phyloP scores from a whole-genome alignment of 2,329 filamentous ascomycete species.

The Paecilomyces formosus region DNA sequence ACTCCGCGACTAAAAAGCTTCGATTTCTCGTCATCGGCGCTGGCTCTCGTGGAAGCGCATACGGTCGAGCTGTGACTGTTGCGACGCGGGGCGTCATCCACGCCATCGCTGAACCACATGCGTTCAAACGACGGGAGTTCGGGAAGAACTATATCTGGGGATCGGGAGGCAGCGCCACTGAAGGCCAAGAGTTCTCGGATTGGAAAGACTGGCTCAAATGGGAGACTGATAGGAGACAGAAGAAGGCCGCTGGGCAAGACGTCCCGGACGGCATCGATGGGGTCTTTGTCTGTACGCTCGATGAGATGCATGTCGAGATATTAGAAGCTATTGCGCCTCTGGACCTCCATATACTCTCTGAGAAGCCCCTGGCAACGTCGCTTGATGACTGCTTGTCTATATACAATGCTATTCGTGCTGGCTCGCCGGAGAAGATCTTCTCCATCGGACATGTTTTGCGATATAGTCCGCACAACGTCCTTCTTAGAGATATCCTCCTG shows the following conservation, averaged over 20 bases:
- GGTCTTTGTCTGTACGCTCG: constrained; percentile 67
- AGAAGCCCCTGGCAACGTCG: constrained; percentile 84
- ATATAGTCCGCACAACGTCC: constrained; percentile 87
- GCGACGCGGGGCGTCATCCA: constrained; percentile 62
- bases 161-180: constrained; percentile 32
- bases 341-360: constrained; percentile 79
- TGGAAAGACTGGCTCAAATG: constrained; percentile 73
- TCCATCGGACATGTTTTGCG: constrained; percentile 89
- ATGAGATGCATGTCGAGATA: constrained; percentile 81
- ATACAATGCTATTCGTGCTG: constrained; percentile 34
- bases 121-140: constrained; percentile 67
- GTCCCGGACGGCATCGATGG: constrained; percentile 48
- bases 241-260: constrained; percentile 37
- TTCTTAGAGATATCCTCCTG: constrained; percentile 70
- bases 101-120: constrained; percentile 73
- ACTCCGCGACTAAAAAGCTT: constrained; percentile 26
- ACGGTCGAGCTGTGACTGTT: constrained; percentile 60
- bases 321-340: constrained; percentile 63
- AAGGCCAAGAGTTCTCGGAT: constrained; percentile 62
- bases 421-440: constrained; percentile 53
- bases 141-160: constrained; percentile 69
- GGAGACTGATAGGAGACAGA: constrained; percentile 56
- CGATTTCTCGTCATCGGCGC: constrained; percentile 76
- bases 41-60: constrained; percentile 68
- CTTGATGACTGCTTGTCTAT: constrained; percentile 72